A percentile compares a stretch with the other conserved stretches of the same genome.
Evolutionary conservation across 2,329 filamentous ascomycete species (phyloP).

Genomic region (Chaetoscypha palmicola): DNA sequence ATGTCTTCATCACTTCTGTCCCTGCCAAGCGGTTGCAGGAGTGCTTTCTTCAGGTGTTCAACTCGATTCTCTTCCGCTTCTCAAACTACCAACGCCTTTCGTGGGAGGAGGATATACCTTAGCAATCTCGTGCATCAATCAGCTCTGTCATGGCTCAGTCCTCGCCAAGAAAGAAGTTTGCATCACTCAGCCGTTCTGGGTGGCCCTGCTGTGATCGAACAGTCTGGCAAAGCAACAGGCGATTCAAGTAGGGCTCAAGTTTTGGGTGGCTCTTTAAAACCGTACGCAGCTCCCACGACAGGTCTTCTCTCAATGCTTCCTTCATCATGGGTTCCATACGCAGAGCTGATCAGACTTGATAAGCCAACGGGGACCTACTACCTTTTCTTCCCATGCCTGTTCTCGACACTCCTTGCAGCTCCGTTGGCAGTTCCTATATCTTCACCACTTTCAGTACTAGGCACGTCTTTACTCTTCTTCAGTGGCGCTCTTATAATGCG

Average conservation of each 20-base stretch:
- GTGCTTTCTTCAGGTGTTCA: background rate
- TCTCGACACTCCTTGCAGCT: constrained; percentile 75
- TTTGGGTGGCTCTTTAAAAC: background rate
- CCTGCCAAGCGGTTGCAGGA: constrained; percentile 1
- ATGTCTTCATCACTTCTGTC: background rate
- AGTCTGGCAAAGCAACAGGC: background rate
- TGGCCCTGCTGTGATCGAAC: background rate
- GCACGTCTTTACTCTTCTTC: constrained; percentile 64
- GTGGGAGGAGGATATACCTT: background rate
- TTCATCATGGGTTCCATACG: constrained; percentile 66
- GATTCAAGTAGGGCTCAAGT: too few relatives aligned
- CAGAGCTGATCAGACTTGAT: constrained; percentile 72
- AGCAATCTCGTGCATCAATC: too few relatives aligned
- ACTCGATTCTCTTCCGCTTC: too few relatives aligned
- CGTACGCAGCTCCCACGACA: constrained; percentile 50
- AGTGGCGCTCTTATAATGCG: constrained; percentile 77
- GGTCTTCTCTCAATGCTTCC: constrained; percentile 68
- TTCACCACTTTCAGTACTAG: constrained; percentile 52
- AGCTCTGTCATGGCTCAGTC: too few relatives aligned
- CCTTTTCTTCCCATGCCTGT: constrained; percentile 78
- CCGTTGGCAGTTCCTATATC: constrained; percentile 58
- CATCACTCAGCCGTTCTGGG: background rate
- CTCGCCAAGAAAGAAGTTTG: background rate
- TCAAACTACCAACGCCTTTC: too few relatives aligned
- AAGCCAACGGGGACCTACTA: constrained; percentile 80